A percentile compares a stretch with the other conserved stretches of the same genome.
Conservation (phyloP, 2,329 filamentous ascomycete genomes). For the Akanthomyces muscarius region DNA sequence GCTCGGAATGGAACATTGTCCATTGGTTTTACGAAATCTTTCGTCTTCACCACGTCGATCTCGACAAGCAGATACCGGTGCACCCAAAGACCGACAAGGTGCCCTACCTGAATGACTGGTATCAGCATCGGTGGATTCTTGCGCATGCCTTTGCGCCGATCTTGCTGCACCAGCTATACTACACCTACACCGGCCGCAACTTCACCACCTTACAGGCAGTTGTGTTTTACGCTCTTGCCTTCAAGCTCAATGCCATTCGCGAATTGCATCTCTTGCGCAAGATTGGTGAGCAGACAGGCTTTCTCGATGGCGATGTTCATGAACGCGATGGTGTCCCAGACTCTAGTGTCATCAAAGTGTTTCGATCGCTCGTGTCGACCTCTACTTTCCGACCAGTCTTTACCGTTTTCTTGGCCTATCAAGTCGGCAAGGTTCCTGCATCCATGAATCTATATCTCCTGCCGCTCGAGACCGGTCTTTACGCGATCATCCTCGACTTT, state of each 20-base stretch:
- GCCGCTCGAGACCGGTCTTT: constrained; percentile 29
- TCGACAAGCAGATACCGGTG: constrained; percentile 24
- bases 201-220: constrained; percentile 14
- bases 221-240: constrained; percentile 28
- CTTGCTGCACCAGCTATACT: constrained; percentile 23
- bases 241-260: constrained; percentile 29
- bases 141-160: constrained; percentile 26
- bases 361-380: constrained; percentile 23
- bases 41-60: constrained; percentile 19
- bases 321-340: constrained; percentile 34
- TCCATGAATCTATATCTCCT: constrained; percentile 26
- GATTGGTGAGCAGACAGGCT: constrained; percentile 30
- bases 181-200: constrained; percentile 18
- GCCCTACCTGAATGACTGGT: constrained; percentile 28
- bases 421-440: constrained; percentile 14
- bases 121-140: constrained; percentile 31
- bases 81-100: constrained; percentile 32
- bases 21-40: constrained; percentile 21
- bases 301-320: constrained; percentile 28
- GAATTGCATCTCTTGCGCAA: constrained; percentile 28
- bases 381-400: constrained; percentile 23
- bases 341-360: constrained; percentile 24
- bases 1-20: constrained; percentile 20
- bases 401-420: constrained; percentile 27
- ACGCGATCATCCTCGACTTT: constrained; percentile 37